Base-by-base conservation (phyloP, 2,329 filamentous ascomycete species). In the Bipolaris cookei region DNA sequence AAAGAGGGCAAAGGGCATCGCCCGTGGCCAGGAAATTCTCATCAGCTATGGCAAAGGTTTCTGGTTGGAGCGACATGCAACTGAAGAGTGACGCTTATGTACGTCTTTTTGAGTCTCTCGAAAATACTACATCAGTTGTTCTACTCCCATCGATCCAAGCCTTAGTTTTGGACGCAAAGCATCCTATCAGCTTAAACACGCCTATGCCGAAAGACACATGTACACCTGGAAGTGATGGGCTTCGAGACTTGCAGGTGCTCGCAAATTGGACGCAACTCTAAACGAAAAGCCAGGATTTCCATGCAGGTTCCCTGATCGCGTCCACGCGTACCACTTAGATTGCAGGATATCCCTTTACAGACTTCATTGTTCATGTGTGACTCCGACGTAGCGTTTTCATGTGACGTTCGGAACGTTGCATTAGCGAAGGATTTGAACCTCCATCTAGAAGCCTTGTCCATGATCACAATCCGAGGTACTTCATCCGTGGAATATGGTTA, bases 1-100 rank as follows among this genome's bases (percentile, higher is more conserved):
- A 16, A 80, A 80, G 62, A 74, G 77, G 53, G 74, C 77, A 34
- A 76, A 75, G 20, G 82, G 82, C 1, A 80, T 84, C 41, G 68
- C 64, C 20, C 80, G 76, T 54, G 81, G 80, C 2, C 75, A 82
- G 54, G 82, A 84, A 69, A 79, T 84, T 41, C 70, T 83, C 25
- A 76, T 84, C n/a, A 82, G 77, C 62, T 84, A 84, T 64, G 82
- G 82, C 28, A 83, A 83, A 64, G 80, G 79, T 0, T 82, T 82
- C 54, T 82, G 80, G 80, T 74, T 70, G 54, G 76, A 77, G 62
- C 73, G 77, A 30, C 59, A 67, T 30, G 32, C 43, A 16, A 18
- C 46, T 28, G 55, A 56, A 52, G 47, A 42, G 38, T 64, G 43
- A 63, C 25, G 20, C 10, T 7, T 23, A n/a, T 28, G 32, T n/a